Evolutionary conservation across 805 yeast species (phyloP).

Genomic region (Barnettozyma pratensis): DNA sequence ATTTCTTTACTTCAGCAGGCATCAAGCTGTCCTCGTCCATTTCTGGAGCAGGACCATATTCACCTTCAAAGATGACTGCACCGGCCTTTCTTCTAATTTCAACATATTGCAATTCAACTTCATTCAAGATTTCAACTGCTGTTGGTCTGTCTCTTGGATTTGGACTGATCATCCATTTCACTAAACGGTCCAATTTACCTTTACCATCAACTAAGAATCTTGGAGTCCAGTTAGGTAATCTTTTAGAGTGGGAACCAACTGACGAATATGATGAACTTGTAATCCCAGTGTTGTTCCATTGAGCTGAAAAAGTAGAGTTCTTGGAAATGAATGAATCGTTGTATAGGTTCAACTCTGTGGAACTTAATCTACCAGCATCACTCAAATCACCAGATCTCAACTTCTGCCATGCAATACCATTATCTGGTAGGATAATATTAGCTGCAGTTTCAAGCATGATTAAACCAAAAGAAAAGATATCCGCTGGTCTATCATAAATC

Average conservation of each 20-base stretch:
- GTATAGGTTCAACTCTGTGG: conserved; percentile 50
- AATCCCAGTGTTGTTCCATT: conserved; percentile 20
- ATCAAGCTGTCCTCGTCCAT: conserved; percentile 25
- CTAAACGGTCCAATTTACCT: conserved; percentile 70
- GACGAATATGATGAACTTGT: conserved; percentile 27
- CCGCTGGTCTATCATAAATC: conserved; percentile 86
- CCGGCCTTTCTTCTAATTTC: conserved; percentile 84
- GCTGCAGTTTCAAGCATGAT: conserved; percentile 95
- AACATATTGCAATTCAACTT: conserved; percentile 71
- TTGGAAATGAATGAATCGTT: conserved; percentile 22
- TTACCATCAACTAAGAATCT: conserved; percentile 70
- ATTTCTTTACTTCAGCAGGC: conserved; percentile 15
- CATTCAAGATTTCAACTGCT: conserved; percentile 61
- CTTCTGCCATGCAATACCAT: conserved; percentile 96
- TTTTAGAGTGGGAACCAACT: conserved; percentile 19
- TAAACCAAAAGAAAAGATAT: conserved; percentile 89
- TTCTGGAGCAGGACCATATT: conserved; percentile 77
- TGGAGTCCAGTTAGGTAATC: conserved; percentile 84
- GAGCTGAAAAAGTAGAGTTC: conserved; percentile 21
- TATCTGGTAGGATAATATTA: conserved; percentile 89
- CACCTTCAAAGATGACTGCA: conserved; percentile 93
- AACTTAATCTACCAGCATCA: conserved; percentile 85
- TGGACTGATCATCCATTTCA: conserved; percentile 86
- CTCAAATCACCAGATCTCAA: conserved; percentile 90
- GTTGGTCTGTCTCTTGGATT: conserved; percentile 77